phyloP scores from a whole-genome alignment of 805 yeast species.

The Babjeviella inositovora region DNA sequence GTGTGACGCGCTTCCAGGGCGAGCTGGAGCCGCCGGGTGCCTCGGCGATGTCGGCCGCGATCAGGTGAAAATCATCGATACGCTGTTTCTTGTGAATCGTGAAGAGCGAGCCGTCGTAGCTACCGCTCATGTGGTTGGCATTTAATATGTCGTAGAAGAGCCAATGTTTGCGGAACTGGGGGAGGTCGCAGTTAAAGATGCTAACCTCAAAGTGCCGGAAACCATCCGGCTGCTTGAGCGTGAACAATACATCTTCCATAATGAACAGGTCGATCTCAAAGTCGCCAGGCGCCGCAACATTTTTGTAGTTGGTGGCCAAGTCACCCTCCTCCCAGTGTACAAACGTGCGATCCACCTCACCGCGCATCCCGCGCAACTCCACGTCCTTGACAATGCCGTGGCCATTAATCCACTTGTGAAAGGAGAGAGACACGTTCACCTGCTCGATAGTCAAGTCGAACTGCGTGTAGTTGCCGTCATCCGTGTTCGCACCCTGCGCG shows the following conservation, averaged over 20 bases:
- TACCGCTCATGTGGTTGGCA: constrained; percentile 76
- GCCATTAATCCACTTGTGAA: constrained; percentile 82
- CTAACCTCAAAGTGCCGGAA: constrained; percentile 80
- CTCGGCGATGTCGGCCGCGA: not conserved
- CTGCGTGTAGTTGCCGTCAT: constrained; percentile 93
- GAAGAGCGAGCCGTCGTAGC: constrained; percentile 85
- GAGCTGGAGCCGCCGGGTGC: constrained; percentile 5
- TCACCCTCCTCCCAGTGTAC: constrained; percentile 72
- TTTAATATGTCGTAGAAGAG: constrained; percentile 73
- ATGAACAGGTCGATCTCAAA: constrained; percentile 77
- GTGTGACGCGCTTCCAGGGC: constrained; percentile 48
- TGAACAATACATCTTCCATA: constrained; percentile 75
- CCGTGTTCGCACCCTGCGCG: constrained; percentile 23
- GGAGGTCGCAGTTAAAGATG: constrained; percentile 72
- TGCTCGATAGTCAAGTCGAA: constrained; percentile 84
- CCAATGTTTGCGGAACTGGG: constrained; percentile 83
- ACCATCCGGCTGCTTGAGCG: constrained; percentile 64
- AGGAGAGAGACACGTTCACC: constrained; percentile 64
- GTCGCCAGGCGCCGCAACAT: constrained; percentile 70
- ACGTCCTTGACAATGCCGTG: constrained; percentile 72
- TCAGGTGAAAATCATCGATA: constrained; percentile 23
- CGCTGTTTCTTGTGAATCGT: constrained; percentile 74
- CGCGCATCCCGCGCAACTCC: constrained; percentile 74
- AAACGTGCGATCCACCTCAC: constrained; percentile 83
- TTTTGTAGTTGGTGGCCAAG: constrained; percentile 69